These are phyloP conservation scores for Podospora tetraspora DNA, from an alignment of 495 filamentous ascomycete genomes.

Conservation along the genomic window DNA sequence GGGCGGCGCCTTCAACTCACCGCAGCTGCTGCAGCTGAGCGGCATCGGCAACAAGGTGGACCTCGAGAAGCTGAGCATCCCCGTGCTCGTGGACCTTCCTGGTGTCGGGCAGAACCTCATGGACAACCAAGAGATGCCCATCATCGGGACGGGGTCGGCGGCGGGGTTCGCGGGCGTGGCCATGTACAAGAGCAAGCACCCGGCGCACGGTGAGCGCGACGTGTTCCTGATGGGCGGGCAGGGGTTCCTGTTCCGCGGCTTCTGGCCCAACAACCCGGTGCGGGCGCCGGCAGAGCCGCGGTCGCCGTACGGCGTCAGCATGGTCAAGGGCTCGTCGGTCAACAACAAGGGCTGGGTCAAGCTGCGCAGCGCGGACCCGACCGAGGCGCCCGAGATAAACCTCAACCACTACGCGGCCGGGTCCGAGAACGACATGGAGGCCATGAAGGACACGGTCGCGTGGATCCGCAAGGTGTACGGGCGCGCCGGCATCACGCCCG, in stretches of 20 bases:
- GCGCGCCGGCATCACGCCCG: constrained; percentile 27
- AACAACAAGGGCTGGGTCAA: constrained; percentile 36
- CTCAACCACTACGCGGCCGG: constrained; percentile 33
- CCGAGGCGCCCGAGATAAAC: constrained; percentile 37
- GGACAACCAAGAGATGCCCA: constrained; percentile 46
- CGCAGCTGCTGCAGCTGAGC: constrained; percentile 47
- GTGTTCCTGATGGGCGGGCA: constrained; percentile 38
- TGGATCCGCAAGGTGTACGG: constrained; percentile 30
- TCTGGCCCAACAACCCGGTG: constrained; percentile 36
- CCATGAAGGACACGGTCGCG: constrained; percentile 36
- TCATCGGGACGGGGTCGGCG: constrained; percentile 28
- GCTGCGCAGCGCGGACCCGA: constrained; percentile 27
- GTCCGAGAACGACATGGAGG: constrained; percentile 28
- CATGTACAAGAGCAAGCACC: constrained; percentile 34
- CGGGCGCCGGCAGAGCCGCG: constrained; percentile 23
- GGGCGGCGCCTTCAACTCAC: constrained; percentile 47
- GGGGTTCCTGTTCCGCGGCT: constrained; percentile 35
- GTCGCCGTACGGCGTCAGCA: constrained; percentile 31
- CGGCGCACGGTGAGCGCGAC: constrained; percentile 34
- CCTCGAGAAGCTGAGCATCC: constrained; percentile 35
- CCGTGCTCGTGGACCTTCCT: constrained; percentile 42
- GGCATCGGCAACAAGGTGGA: constrained; percentile 35
- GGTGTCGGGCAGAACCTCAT: constrained; percentile 53
- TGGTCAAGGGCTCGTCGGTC: constrained; percentile 32
- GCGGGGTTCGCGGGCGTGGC: constrained; percentile 26